phyloP scores from a whole-genome alignment of 441 rosid species.

The Erodium texanum region DNA sequence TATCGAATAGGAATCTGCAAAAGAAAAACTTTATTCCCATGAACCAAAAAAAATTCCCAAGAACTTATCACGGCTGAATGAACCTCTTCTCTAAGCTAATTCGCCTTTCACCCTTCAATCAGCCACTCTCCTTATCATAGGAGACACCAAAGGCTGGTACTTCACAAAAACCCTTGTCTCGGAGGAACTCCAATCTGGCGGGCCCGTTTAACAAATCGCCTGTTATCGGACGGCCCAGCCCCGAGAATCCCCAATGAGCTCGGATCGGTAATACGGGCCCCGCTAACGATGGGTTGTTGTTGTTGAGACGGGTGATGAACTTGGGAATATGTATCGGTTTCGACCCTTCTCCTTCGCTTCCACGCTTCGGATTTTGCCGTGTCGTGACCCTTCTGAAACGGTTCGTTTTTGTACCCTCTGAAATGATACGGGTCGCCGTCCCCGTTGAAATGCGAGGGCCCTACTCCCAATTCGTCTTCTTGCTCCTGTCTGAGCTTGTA shows the following conservation, averaged over 20 bases:
- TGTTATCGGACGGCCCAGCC: constrained; percentile 78
- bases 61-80: constrained; percentile 22
- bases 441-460: constrained; percentile 63
- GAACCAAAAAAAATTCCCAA: constrained; percentile 34
- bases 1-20: constrained; percentile 14
- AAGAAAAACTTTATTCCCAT: constrained; percentile 23
- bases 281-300: constrained; percentile 33
- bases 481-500: constrained; percentile 64
- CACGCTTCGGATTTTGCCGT: constrained; percentile 73
- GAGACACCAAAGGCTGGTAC: constrained; percentile 18
- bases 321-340: constrained; percentile 33
- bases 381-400: too few species aligned
- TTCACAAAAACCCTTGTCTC: constrained; percentile 42
- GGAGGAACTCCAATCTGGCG: constrained; percentile 57
- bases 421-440: constrained; percentile 37
- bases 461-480: constrained; percentile 63
- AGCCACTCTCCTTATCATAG: constrained; percentile 16
- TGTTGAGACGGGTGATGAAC: constrained; percentile 37
- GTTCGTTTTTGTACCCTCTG: constrained; percentile 50
- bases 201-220: constrained; percentile 35
- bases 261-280: constrained; percentile 41
- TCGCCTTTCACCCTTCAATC: constrained; percentile 16
- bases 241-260: constrained; percentile 89
- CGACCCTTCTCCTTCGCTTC: constrained; percentile 70
- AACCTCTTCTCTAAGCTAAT: constrained; percentile 21